phyloP scores from a whole-genome alignment of 306 rosid genomes.

The Quercus agrifolia region DNA sequence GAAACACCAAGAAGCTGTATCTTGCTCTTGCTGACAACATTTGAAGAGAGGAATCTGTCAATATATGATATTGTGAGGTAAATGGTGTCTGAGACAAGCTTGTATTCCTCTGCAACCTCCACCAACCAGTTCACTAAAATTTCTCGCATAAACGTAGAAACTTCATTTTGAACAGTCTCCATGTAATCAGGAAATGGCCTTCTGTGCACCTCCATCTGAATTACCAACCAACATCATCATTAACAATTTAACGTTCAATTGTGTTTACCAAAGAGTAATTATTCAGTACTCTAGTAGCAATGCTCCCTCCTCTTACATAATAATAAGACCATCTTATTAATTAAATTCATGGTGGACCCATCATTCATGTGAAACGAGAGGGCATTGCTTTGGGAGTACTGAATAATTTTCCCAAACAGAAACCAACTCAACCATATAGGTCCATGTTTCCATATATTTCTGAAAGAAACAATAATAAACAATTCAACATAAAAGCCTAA shows the following conservation, averaged over 20 bases:
- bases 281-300: no score
- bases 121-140: slow-evolving; percentile 48
- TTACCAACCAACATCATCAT: slow-evolving; percentile 1
- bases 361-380: no score
- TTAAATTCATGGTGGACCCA: no score
- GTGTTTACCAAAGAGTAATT: background rate
- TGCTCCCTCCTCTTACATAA: no score
- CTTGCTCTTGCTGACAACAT: slow-evolving; percentile 17
- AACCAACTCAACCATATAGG: background rate
- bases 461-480: no score
- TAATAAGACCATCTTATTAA: no score
- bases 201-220: slow-evolving; percentile 32
- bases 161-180: slow-evolving; percentile 20
- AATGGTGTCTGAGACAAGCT: slow-evolving; percentile 38
- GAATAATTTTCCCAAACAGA: background rate
- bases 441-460: no score
- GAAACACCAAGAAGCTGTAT: slow-evolving; percentile 51
- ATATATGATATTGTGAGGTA: slow-evolving; percentile 35
- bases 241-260: background rate
- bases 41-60: slow-evolving; percentile 39
- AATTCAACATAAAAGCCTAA: no score
- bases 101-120: slow-evolving; percentile 42
- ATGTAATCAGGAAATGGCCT: slow-evolving; percentile 19
- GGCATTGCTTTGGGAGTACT: no score
- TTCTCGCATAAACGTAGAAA: slow-evolving; percentile 22